Base-by-base conservation (phyloP, 1,284 basidiomycete species). In the Pascua guehoae region DNA sequence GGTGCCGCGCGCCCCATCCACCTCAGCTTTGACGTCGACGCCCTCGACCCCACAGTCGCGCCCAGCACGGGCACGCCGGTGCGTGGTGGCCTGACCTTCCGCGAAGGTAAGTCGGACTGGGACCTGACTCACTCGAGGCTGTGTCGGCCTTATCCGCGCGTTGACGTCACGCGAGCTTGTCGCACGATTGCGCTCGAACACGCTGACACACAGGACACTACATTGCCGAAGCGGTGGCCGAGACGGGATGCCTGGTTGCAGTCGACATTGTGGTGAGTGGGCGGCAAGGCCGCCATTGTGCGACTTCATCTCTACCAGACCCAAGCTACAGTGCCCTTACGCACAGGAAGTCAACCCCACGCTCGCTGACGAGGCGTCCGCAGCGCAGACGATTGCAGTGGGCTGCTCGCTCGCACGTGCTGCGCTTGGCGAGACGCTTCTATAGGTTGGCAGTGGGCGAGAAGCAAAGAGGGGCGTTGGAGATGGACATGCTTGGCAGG, bases 11-110 rank as follows among this genome's bases (percentile, higher is more conserved):
- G 84, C 44, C 96, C 96, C 15, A 89, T 98, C 65, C 96, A 99
- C 79, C 80, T 99, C 58, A 91, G 88, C 73, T 98, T 98, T 73
- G 95, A 98, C 74, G 93, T 98, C 40, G 96, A 98, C 72, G 92
- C 91, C 12, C 79, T 93, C 54, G 95, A 98, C 77, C 94, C 94
- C 4, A 85, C 83, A 18, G 94, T 98, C 47, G 94, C 96, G 18
- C 95, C 94, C 2, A 91, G 89, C 58, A 77, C 76, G 16, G 75
- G 77, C 41, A 79, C 77, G 14, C 77, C 77, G n/a, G 89, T 95
- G 15, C 88, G 95, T 66, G 96, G 96, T 12, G 96, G 96, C 12
- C 80, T 99, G 60, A 95, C 90, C 14, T 99, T 98, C 82, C 83
- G 96, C 62, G 96, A 99, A 75, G 96, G 95, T 11, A 89, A 94